Base-by-base conservation (phyloP, 176 grass and related monocot genomes). In the Carex littledalei region DNA sequence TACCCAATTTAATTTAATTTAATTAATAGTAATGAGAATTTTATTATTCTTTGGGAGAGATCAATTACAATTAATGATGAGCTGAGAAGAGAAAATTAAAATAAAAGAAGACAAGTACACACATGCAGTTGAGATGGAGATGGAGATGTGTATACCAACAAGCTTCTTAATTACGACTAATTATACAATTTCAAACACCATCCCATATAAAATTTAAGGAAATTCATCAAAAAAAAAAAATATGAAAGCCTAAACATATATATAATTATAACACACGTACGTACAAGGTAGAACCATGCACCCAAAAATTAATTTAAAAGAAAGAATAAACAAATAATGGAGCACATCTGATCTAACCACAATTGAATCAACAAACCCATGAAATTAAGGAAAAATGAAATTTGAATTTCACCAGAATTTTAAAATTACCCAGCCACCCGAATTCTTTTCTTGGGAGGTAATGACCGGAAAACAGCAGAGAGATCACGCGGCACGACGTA, bases 401-500 rank as follows among this genome's bases (percentile, higher is more conserved):
- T 45, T 62, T 63, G 57, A 63, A 61, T 81, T 81, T 37, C 18
- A 49, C 45, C 72, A 77, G 31, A 77, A 77, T 0, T 77, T 50
- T 12, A 69, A 18, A 69, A 69, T 69, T 62, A 82, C 10, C 10
- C 37, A n/a, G 60, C 82, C 61, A 87, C 88, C 60, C 88, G 90
- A 88, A 94, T 92, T 86, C 92, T 79, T 83, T 94, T 94, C 92
- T 94, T 91, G 29, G 90, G 88, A 0, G 92, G 84, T 66, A 94
- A 55, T 6, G 78, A 60, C 63, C 67, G 88, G 78, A 94, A 94
- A 49, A 92, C 92, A 79, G 88, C 53, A 14, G 90, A 71, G 64
- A 94, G 92, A 87, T 92, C 92, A 0, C 86, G 84, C 15, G 90
- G 86, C 35, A 92, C 92, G 66, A 55, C 3, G 58, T 84, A 63